A percentile compares a stretch with the other conserved stretches of the same genome.
These are phyloP conservation scores for Pyricularia pennisetigena DNA, from an alignment of 2,329 filamentous ascomycete species.

Conservation along the genomic window DNA sequence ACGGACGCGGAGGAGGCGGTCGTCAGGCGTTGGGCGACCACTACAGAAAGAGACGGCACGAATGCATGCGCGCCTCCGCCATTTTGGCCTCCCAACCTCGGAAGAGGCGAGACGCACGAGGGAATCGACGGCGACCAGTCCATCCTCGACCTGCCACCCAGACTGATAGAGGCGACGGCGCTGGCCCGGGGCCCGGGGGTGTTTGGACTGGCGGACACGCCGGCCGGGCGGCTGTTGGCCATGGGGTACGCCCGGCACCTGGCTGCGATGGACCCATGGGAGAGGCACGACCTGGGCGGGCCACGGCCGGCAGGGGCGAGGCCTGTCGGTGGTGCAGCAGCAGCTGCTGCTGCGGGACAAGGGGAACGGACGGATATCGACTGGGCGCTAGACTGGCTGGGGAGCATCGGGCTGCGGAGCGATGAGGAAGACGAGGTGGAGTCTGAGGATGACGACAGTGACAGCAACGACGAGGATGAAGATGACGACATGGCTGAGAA, in stretches of 20 bases:
- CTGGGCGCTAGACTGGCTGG: not conserved
- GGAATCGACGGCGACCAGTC: not conserved
- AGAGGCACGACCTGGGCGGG: slow-evolving; percentile 8
- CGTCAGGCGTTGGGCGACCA: not conserved
- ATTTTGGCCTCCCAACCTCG: not conserved
- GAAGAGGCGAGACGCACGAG: not conserved
- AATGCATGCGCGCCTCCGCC: not conserved
- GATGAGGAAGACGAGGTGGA: slow-evolving; percentile 31
- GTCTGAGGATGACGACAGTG: slow-evolving; percentile 36
- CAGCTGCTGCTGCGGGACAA: not conserved
- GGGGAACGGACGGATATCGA: slow-evolving; percentile 24
- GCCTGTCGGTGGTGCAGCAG: slow-evolving; percentile 30
- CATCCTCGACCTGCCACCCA: not conserved
- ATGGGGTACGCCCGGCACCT: slow-evolving; percentile 5
- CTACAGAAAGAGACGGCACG: not conserved
- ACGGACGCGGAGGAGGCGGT: not conserved
- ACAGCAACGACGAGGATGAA: slow-evolving; percentile 33
- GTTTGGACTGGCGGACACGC: not conserved
- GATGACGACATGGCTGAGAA: slow-evolving; percentile 36
- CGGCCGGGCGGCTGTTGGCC: slow-evolving; percentile 3
- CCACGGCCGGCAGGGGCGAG: slow-evolving; percentile 9
- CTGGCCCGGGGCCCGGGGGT: not conserved
- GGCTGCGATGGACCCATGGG: not conserved
- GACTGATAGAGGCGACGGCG: not conserved
- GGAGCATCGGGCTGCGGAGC: slow-evolving; percentile 22